Evolutionary conservation across 176 grass and related monocot genomes (phyloP).

Genomic region (Carex littledalei): DNA sequence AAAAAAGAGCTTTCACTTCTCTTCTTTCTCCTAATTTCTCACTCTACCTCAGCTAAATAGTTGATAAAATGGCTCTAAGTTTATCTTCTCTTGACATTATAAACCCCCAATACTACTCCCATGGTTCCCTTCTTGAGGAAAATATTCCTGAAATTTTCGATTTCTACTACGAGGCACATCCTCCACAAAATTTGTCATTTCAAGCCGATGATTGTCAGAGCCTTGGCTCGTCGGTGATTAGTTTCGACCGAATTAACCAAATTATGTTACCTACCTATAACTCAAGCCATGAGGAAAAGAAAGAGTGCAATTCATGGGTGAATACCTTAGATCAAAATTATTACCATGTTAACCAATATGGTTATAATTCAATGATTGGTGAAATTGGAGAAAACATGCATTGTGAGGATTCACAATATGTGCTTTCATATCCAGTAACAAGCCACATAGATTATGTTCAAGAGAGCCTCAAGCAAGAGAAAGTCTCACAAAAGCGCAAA

Average conservation of each 20-base stretch:
- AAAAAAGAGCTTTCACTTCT: not conserved
- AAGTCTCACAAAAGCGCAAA: slow-evolving; percentile 34
- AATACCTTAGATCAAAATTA: slow-evolving; percentile 39
- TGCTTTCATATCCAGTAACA: slow-evolving; percentile 27
- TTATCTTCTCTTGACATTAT: slow-evolving; percentile 11
- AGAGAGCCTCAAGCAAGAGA: slow-evolving; percentile 17
- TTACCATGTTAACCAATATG: not conserved
- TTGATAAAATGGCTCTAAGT: not conserved
- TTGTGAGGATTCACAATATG: slow-evolving; percentile 17
- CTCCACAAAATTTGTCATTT: not conserved
- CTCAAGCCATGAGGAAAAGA: not conserved
- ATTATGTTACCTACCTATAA: not conserved
- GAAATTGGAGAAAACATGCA: slow-evolving; percentile 6
- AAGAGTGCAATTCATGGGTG: slow-evolving; percentile 39
- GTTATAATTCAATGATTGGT: not conserved
- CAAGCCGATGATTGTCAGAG: not conserved
- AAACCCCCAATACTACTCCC: not conserved
- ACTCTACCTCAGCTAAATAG: not conserved
- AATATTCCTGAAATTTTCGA: not conserved
- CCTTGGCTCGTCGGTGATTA: slow-evolving; percentile 32
- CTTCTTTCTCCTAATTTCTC: not conserved
- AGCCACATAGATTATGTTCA: slow-evolving; percentile 15
- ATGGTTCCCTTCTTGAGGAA: not conserved
- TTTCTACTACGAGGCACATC: not conserved
- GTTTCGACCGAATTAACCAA: slow-evolving; percentile 31